These are phyloP conservation scores for Metarhizium album DNA, from an alignment of 2,329 filamentous ascomycete species.

Conservation along the genomic window DNA sequence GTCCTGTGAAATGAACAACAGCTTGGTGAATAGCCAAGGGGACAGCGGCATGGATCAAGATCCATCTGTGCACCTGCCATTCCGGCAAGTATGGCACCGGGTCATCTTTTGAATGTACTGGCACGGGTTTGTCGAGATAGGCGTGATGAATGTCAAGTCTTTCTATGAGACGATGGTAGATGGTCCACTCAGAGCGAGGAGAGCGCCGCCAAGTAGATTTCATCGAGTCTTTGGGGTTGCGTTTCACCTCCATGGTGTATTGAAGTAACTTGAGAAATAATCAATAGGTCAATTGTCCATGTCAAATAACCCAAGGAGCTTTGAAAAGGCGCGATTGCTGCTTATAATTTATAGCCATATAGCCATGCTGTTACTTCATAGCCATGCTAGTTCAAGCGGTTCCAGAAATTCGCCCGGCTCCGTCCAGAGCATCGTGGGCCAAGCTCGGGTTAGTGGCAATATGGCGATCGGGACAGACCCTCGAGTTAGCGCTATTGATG, in stretches of 20 bases:
- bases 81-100: constrained; percentile 19
- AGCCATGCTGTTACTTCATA: too few species aligned
- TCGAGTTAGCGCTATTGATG: too few species aligned
- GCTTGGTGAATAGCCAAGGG: constrained; percentile 13
- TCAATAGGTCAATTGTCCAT: too few species aligned
- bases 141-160: constrained; percentile 9
- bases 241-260: not conserved
- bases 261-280: not conserved
- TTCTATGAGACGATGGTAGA: constrained; percentile 11
- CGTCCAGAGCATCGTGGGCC: too few species aligned
- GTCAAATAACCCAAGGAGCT: too few species aligned
- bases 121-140: constrained; percentile 11
- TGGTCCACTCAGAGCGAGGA: constrained; percentile 10
- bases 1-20: constrained; percentile 14
- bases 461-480: too few species aligned
- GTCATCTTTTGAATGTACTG: constrained; percentile 22
- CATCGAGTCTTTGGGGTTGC: constrained; percentile 13
- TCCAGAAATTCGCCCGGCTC: too few species aligned
- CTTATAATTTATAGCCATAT: too few species aligned
- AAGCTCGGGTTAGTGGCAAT: too few species aligned
- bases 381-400: too few species aligned
- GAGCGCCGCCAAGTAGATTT: constrained; percentile 13
- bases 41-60: constrained; percentile 14
- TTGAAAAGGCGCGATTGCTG: too few species aligned
- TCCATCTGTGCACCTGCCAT: constrained; percentile 19